Percentiles rank a stretch among this genome's conserved stretches.
phyloP scores from a whole-genome alignment of 2,329 filamentous ascomycete genomes.

The Pseudocercospora vitis region DNA sequence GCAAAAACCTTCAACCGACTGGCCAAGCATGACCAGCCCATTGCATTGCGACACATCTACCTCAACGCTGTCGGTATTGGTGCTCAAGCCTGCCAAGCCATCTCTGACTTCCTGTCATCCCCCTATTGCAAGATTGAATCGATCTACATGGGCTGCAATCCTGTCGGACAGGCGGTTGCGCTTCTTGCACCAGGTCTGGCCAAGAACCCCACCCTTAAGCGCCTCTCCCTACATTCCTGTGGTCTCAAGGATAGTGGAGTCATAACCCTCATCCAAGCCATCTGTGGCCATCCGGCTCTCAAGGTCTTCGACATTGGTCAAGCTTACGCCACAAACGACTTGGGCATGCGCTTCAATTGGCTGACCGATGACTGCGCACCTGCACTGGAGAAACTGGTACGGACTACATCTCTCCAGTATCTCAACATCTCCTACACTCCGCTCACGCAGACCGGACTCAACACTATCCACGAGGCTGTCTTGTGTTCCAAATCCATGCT shows the following conservation, averaged over 20 bases:
- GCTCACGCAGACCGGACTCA: constrained; percentile 37
- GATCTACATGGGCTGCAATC: constrained; percentile 39
- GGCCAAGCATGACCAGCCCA: constrained; percentile 9
- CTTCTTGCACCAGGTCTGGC: constrained; percentile 32
- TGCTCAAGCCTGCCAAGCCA: constrained; percentile 28
- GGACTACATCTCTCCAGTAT: constrained; percentile 41
- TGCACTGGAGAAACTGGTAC: constrained; percentile 41
- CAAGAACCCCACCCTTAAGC: constrained; percentile 29
- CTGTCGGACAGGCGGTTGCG: constrained; percentile 31
- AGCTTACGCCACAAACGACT: constrained; percentile 50
- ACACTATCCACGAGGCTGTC: constrained; percentile 36
- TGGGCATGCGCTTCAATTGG: constrained; percentile 51
- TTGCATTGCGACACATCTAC: constrained; percentile 37
- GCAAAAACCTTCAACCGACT: constrained; percentile 46
- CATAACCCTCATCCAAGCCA: constrained; percentile 41
- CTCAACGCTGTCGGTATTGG: constrained; percentile 39
- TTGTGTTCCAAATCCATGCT: constrained; percentile 39
- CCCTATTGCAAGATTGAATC: constrained; percentile 35
- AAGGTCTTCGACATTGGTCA: constrained; percentile 49
- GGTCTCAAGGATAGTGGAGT: constrained; percentile 46
- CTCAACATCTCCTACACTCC: constrained; percentile 45
- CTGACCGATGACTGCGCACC: constrained; percentile 43
- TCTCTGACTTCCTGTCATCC: constrained; percentile 32
- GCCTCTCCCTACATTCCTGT: constrained; percentile 45
- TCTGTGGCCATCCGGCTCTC: constrained; percentile 41